These are phyloP conservation scores for Syncephalis plumigaleata DNA, from an alignment of 371 early-diverging fungal species.

Conservation along the genomic window DNA sequence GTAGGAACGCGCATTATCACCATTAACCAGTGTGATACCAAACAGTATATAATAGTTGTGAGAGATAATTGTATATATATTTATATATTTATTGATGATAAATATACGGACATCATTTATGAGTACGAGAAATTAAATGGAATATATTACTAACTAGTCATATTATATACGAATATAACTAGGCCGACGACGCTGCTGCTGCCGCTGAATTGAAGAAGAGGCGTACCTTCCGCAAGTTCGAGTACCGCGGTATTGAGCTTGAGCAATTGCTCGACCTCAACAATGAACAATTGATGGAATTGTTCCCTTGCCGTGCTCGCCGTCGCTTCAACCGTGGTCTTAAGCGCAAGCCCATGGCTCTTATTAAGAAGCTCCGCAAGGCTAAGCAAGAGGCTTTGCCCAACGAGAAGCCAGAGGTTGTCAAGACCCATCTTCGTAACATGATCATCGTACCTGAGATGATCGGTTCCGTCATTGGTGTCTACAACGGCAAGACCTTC, in stretches of 20 bases:
- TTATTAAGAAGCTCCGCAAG: slow-evolving; percentile 90
- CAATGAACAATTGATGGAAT: slow-evolving; percentile 83
- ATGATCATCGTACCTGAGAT: slow-evolving; percentile 99
- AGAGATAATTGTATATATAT: too few relatives aligned
- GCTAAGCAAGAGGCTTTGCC: slow-evolving; percentile 81
- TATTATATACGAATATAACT: too few relatives aligned
- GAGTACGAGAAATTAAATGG: too few relatives aligned
- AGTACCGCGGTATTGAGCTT: slow-evolving; percentile 97
- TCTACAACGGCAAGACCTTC: slow-evolving; percentile 99
- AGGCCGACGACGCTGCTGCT: slow-evolving; percentile 32
- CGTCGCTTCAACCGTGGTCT: slow-evolving; percentile 95
- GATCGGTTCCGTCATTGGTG: slow-evolving; percentile 96
- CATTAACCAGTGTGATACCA: too few relatives aligned
- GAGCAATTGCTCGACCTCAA: slow-evolving; percentile 87
- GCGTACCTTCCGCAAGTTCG: slow-evolving; percentile 97
- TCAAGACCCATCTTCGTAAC: slow-evolving; percentile 99
- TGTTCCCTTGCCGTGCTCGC: slow-evolving; percentile 91
- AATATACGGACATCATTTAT: too few relatives aligned
- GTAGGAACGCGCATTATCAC: too few relatives aligned
- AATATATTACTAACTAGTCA: too few relatives aligned
- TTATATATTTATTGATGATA: too few relatives aligned
- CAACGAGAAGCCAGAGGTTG: slow-evolving; percentile 88
- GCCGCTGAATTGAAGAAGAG: slow-evolving; percentile 54
- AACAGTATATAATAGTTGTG: too few relatives aligned
- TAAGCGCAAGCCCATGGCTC: slow-evolving; percentile 91